Evolutionary conservation across 1,284 basidiomycete species (phyloP).

Genomic region (Cutaneotrichosporon sp.): DNA sequence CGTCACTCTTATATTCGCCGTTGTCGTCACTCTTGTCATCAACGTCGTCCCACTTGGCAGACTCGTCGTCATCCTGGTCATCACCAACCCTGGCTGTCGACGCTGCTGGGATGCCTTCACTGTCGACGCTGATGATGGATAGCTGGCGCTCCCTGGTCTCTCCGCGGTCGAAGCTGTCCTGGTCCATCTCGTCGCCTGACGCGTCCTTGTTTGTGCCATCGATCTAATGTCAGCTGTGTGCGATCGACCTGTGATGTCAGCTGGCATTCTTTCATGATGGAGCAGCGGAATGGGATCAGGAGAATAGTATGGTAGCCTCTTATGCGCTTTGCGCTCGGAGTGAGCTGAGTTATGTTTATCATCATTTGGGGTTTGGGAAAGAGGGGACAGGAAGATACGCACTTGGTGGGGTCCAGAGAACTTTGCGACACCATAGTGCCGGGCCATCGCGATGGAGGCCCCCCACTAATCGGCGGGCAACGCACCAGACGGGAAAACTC

Average conservation of each 20-base stretch:
- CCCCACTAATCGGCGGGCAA: neutral
- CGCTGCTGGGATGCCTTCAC: neutral
- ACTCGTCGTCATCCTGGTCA: neutral
- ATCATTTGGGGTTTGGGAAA: neutral
- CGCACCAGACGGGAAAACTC: conserved; percentile 38
- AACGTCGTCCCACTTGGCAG: neutral
- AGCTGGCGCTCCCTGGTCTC: neutral
- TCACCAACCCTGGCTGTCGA: neutral
- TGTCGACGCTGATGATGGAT: neutral
- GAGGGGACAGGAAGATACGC: neutral
- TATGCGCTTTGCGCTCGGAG: conserved; percentile 3
- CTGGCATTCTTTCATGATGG: neutral
- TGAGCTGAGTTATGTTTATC: conserved; percentile 2
- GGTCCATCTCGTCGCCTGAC: conserved; percentile 9
- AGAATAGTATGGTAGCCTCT: neutral
- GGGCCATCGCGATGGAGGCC: neutral
- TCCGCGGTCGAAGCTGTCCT: neutral
- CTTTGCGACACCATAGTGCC: neutral
- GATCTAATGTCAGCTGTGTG: conserved; percentile 12
- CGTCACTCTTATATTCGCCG: neutral
- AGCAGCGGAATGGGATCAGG: neutral
- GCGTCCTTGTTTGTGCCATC: neutral
- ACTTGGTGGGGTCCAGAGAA: neutral
- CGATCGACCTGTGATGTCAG: neutral
- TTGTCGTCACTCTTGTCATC: conserved; percentile 7